Evolutionary conservation across 2,329 filamentous ascomycete genomes (phyloP), one percentile per base, ranked within the genome.

Genomic region (Ascochyta pisi): DNA sequence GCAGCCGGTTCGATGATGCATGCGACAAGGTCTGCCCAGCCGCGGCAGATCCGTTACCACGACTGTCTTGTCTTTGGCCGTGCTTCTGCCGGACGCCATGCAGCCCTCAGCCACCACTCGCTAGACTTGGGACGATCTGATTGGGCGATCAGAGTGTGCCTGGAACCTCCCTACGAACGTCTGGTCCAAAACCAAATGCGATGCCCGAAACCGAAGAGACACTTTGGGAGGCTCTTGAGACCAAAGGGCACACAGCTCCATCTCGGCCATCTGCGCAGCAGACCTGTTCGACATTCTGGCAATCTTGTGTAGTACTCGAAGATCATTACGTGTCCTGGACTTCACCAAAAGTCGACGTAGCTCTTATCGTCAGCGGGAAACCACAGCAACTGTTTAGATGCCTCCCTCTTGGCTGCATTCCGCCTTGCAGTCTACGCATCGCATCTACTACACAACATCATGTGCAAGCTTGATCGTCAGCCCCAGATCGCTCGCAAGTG

Each of bases 81-180:
- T 45, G 48, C 10, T 56, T 56, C 13, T 47, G 53, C 42, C 31
- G 37, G 37, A 33, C 38, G 37, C 48, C 47, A 56, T 51, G 53
- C 53, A 51, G 37, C 47, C 59, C 60, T 61, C 60, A 60, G 58
- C 64, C 58, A 61, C 53, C 31, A 41, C 39, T 56, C 47, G 47
- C 47, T 62, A 60, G 55, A 53, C 22, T 34, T 24, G 27, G 27
- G 15, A 12, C 35, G 50, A 40, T 49, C 57, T 63, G 38, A 66
- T 68, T 68, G 62, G 65, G 49, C 54, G 35, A 41, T 29, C 34
- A 24, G 15, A 22, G 48, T 47, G 50, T 41, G 59, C 50, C 49
- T 38, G 44, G 43, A 53, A 58, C 60, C 48, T 54, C 53, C 29
- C 13, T 15, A 4, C 13, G 29, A 13, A 31, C 29, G 33, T 22